Evolutionary conservation across 2,329 filamentous ascomycete genomes (phyloP).

Genomic region (Leptographium flavum): DNA sequence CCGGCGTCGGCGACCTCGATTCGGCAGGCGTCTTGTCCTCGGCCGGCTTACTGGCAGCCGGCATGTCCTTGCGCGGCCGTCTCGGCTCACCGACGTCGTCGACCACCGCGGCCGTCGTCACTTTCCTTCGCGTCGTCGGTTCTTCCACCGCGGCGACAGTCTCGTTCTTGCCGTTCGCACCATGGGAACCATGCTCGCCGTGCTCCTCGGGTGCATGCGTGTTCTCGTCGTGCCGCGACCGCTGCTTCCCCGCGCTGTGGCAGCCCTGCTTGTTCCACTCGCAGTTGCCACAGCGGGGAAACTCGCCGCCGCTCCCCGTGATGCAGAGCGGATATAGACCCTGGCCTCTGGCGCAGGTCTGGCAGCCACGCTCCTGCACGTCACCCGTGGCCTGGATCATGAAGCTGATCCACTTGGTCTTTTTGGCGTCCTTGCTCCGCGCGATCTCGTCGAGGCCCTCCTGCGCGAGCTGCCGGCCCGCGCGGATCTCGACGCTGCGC

Average conservation of each 20-base stretch:
- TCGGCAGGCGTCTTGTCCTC: neutral
- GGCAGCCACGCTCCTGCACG: slow-evolving; percentile 24
- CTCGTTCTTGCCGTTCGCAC: too few relatives aligned
- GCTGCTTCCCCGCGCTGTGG: slow-evolving; percentile 1
- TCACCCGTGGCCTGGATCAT: slow-evolving; percentile 36
- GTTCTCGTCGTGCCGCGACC: too few relatives aligned
- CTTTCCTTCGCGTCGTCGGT: too few relatives aligned
- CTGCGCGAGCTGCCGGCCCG: slow-evolving; percentile 25
- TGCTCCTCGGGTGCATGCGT: too few relatives aligned
- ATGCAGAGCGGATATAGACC: slow-evolving; percentile 32
- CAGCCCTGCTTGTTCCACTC: slow-evolving; percentile 29
- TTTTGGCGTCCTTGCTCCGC: slow-evolving; percentile 23
- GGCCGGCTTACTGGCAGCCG: too few relatives aligned
- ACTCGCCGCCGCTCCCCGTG: slow-evolving; percentile 24
- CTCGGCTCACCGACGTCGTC: too few relatives aligned
- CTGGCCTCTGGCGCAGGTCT: slow-evolving; percentile 25
- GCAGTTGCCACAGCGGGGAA: slow-evolving; percentile 35
- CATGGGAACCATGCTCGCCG: too few relatives aligned
- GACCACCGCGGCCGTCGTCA: too few relatives aligned
- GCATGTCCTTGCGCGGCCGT: too few relatives aligned
- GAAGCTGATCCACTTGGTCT: slow-evolving; percentile 30
- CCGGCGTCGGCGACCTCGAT: neutral
- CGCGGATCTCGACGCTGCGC: slow-evolving; percentile 26
- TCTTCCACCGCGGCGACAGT: too few relatives aligned
- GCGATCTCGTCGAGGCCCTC: slow-evolving; percentile 26